Evolutionary conservation across 2,329 filamentous ascomycete species (phyloP).

Genomic region (Calcarisporium arbuscula): DNA sequence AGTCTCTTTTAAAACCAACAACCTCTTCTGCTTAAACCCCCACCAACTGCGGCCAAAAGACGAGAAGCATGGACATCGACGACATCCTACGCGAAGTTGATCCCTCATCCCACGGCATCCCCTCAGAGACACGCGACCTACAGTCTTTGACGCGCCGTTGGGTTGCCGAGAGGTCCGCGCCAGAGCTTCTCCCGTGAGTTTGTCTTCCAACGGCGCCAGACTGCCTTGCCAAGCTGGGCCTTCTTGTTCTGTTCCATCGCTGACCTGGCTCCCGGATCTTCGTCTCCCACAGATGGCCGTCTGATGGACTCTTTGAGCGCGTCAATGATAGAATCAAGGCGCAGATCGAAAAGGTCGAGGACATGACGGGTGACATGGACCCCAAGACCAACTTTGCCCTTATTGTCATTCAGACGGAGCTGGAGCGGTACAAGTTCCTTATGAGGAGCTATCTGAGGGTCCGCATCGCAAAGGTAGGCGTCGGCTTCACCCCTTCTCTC

Average conservation of each 20-base stretch:
- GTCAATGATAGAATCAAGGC: conserved; percentile 65
- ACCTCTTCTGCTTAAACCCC: neutral
- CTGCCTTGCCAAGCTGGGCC: no score
- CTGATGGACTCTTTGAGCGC: conserved; percentile 71
- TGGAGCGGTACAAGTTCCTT: conserved; percentile 90
- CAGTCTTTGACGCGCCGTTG: conserved; percentile 86
- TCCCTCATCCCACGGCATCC: conserved; percentile 46
- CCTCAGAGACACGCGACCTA: conserved; percentile 64
- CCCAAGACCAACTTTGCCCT: conserved; percentile 87
- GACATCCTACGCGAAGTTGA: conserved; percentile 73
- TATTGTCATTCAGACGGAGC: conserved; percentile 92
- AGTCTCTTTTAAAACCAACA: no score
- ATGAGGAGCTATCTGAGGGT: conserved; percentile 76
- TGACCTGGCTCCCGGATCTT: no score
- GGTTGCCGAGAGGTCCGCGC: conserved; percentile 85
- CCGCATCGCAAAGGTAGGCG: conserved; percentile 73
- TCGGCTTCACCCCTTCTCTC: neutral
- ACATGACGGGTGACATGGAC: conserved; percentile 78
- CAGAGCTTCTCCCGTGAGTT: conserved; percentile 75
- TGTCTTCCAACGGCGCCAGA: neutral
- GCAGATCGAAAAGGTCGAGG: conserved; percentile 66
- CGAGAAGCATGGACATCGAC: conserved; percentile 62
- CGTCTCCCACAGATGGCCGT: conserved; percentile 49
- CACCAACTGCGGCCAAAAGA: no score
- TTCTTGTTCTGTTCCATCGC: no score